These are phyloP conservation scores for Ampelomyces quisqualis DNA, from an alignment of 2,329 filamentous ascomycete species.

Conservation along the genomic window DNA sequence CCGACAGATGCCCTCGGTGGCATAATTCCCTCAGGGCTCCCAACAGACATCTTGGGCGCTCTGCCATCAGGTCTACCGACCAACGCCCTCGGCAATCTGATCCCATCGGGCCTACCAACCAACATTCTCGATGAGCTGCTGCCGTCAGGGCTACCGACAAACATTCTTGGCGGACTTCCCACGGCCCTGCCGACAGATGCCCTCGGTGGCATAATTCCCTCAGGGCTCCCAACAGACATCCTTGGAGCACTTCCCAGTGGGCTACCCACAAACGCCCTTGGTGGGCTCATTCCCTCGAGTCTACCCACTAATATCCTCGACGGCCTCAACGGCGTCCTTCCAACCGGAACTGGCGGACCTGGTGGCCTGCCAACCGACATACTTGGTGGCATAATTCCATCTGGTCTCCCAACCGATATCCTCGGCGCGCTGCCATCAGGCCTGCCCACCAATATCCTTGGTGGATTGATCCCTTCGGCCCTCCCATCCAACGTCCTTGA, in stretches of 20 bases:
- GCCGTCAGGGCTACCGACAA: neutral
- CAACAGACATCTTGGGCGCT: neutral
- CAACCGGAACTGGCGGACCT: too few relatives aligned
- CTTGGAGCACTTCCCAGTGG: neutral
- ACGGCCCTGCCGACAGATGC: neutral
- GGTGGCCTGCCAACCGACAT: neutral
- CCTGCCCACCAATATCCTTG: neutral
- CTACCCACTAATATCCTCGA: neutral
- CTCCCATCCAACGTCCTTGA: neutral
- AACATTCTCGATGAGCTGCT: neutral
- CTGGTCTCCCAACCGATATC: neutral
- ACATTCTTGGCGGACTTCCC: neutral
- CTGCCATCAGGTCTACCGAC: slow-evolving; percentile 1
- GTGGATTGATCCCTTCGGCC: neutral
- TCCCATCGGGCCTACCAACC: neutral
- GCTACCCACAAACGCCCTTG: neutral
- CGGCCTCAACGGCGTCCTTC: neutral
- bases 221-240: slow-evolving; percentile 1
- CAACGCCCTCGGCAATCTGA: neutral
- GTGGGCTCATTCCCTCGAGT: neutral
- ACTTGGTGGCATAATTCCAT: neutral
- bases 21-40: neutral
- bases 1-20: neutral
- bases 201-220: neutral
- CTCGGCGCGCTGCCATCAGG: slow-evolving; percentile 1